Conservation (phyloP, 768 basidiomycete genomes). For the Lentinula sp. region DNA sequence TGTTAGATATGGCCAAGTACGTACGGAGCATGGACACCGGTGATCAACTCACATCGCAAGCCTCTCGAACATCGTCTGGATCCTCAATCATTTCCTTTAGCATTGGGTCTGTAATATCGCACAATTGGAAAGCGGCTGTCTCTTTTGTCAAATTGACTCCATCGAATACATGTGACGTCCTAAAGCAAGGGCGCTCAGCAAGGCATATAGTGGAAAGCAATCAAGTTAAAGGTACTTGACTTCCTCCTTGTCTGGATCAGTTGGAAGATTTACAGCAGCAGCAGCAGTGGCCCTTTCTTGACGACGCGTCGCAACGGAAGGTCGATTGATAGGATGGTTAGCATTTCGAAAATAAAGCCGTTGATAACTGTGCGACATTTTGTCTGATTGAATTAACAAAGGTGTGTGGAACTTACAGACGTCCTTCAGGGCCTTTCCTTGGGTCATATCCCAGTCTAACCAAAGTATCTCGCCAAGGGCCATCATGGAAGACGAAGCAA, state of each 20-base stretch:
- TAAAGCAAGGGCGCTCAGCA: conserved; percentile 12
- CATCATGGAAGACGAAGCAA: conserved; percentile 88
- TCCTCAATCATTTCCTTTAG: conserved; percentile 76
- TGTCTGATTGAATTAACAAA: background rate
- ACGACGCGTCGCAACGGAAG: conserved; percentile 67
- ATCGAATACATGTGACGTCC: conserved; percentile 84
- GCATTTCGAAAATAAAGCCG: conserved; percentile 86
- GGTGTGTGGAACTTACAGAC: conserved; percentile 54
- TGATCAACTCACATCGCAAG: conserved; percentile 58
- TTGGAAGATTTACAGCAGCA: conserved; percentile 10
- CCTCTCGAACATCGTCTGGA: conserved; percentile 58
- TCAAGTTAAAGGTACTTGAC: conserved; percentile 17
- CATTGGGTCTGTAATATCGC: conserved; percentile 87
- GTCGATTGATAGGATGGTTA: conserved; percentile 72
- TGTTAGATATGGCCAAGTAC: background rate
- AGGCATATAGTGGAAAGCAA: background rate
- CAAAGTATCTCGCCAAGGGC: conserved; percentile 89
- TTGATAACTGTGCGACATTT: conserved; percentile 66
- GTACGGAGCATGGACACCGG: background rate
- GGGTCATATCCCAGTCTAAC: conserved; percentile 90
- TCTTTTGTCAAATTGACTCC: conserved; percentile 75
- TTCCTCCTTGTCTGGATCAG: conserved; percentile 25
- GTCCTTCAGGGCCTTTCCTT: conserved; percentile 59
- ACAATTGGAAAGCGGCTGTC: conserved; percentile 90
- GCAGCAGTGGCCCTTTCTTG: conserved; percentile 39